Evolutionary conservation across 805 yeast species (phyloP).

Genomic region (Soucietia sequanensis): DNA sequence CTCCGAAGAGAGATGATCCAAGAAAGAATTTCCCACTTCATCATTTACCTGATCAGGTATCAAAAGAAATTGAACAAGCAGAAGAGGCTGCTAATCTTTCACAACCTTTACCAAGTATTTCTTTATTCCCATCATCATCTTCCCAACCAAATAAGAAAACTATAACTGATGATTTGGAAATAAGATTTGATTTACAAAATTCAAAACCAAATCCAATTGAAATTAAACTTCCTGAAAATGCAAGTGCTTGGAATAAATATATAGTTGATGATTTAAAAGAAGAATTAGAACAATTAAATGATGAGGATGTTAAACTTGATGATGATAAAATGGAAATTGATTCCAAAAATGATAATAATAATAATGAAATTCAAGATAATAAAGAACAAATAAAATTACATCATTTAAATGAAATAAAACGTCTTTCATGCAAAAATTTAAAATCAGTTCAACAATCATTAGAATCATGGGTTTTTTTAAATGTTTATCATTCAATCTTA

Average conservation of each 20-base stretch:
- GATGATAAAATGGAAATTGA: background rate
- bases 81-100: conserved; percentile 9
- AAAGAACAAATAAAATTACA: background rate
- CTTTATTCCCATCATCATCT: conserved; percentile 4
- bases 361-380: background rate
- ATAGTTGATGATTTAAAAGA: conserved; percentile 9
- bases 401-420: conserved; percentile 8
- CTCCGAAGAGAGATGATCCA: conserved; percentile 1
- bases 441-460: conserved; percentile 44
- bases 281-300: background rate
- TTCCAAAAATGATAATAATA: conserved; percentile 3
- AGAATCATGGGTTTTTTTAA: conserved; percentile 74
- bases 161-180: conserved; percentile 27
- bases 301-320: background rate
- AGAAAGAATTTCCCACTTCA: conserved; percentile 27
- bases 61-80: conserved; percentile 10
- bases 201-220: conserved; percentile 21
- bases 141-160: conserved; percentile 29
- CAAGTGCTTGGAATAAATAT: conserved; percentile 17
- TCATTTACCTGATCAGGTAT: conserved; percentile 27
- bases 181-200: conserved; percentile 32
- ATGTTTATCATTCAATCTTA: conserved; percentile 64
- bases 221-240: conserved; percentile 24
- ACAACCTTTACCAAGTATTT: background rate
- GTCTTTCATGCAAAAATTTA: conserved; percentile 11